Percentiles rank a stretch among this genome's conserved stretches.
Evolutionary conservation across 176 grass and related monocot genomes (phyloP).

Genomic region (Alopecurus myosuroides): DNA sequence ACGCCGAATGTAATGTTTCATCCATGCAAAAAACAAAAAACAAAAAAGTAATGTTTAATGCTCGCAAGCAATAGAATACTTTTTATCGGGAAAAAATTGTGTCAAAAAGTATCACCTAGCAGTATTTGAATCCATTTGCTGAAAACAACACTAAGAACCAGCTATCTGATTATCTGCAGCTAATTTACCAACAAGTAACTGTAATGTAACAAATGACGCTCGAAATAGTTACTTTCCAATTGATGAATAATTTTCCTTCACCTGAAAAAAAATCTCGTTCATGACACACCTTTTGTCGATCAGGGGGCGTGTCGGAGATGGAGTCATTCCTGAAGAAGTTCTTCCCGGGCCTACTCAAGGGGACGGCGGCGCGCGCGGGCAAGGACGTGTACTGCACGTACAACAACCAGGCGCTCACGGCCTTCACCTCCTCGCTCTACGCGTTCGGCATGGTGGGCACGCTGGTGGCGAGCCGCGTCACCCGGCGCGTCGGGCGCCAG

Average conservation of each 20-base stretch:
- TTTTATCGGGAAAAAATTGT: too few relatives aligned
- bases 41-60: too few relatives aligned
- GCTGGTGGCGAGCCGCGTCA: constrained; percentile 49
- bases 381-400: constrained; percentile 66
- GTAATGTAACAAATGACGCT: neutral
- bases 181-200: neutral
- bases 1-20: too few relatives aligned
- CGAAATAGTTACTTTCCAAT: neutral
- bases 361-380: constrained; percentile 18
- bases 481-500: constrained; percentile 46
- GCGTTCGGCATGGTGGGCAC: constrained; percentile 46
- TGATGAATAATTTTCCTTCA: neutral
- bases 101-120: neutral
- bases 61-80: too few relatives aligned
- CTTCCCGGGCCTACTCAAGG: constrained; percentile 51
- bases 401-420: constrained; percentile 63
- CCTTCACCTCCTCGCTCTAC: constrained; percentile 71
- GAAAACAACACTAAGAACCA: neutral
- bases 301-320: constrained; percentile 78
- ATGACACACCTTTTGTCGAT: too few relatives aligned
- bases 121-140: neutral
- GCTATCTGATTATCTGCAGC: neutral
- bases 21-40: too few relatives aligned
- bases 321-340: constrained; percentile 63
- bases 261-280: neutral